Evolutionary conservation across 805 yeast genomes (phyloP), one percentile per base, ranked within the genome.

Genomic region (Wickerhamiella allomyrinae): DNA sequence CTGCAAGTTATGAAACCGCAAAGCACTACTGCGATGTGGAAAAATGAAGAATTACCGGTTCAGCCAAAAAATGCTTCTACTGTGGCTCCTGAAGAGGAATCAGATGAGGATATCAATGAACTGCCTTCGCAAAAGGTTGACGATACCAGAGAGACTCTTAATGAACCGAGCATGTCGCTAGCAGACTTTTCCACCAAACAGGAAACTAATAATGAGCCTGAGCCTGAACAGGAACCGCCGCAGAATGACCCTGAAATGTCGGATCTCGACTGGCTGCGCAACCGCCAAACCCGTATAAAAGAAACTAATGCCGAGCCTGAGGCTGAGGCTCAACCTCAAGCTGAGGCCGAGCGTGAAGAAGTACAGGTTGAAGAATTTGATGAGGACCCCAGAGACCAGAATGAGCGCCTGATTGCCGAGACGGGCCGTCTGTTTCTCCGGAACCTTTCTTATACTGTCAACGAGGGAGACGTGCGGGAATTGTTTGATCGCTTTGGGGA

Each of bases 381-480:
- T 11, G 43, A 34, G 22, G 41, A 39, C 27, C 25, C 36, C 25
- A 21, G 34, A 35, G 34, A 46, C 29, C 11, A 48, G 20, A 64
- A 65, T 3, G 68, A 69, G 11, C 62, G 64, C 22, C 71, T 74
- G 45, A 78, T 85, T 35, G 59, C 64, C 17, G 61, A 68, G 43
- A 80, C 95, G 0, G 89, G 93, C 6, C 74, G 98, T 48, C 65
- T 91, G 37, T 91, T 91, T 60, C 60, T 91, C 39, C 76, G 98
- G 65, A 91, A 91, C 56, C 79, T 91, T 37, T 67, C 77, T 4
- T 91, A 85, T 53, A 66, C 79, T 0, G 74, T 94, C 9, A 70
- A 80, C 0, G 96, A 87, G 57, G 74, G 72, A 0, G 97, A 91
- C 41, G 79, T 87, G 57, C 61, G 65, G 24, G 63, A 68, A 2